phyloP scores from a whole-genome alignment of 495 filamentous ascomycete species.

The Penicillium goetzii region DNA sequence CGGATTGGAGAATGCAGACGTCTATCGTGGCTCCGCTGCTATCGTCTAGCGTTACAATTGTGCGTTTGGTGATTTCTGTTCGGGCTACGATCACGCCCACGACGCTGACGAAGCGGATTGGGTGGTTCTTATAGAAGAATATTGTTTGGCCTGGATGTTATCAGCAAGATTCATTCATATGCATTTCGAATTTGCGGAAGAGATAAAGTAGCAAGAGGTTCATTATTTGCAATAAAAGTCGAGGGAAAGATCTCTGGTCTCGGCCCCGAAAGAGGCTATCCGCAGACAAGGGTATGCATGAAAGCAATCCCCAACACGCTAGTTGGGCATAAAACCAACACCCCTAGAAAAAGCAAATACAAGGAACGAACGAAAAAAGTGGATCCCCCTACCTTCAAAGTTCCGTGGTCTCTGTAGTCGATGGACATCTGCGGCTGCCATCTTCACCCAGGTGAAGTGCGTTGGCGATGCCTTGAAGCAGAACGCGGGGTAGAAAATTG shows the following conservation, averaged over 20 bases:
- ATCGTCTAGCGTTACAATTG: slow-evolving; percentile 79
- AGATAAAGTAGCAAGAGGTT: not conserved
- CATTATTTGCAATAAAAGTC: not conserved
- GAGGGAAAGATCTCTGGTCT: not conserved
- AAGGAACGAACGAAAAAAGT: slow-evolving; percentile 10
- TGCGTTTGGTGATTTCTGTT: slow-evolving; percentile 62
- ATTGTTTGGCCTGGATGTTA: slow-evolving; percentile 62
- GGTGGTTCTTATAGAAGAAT: slow-evolving; percentile 85
- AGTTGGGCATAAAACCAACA: not conserved
- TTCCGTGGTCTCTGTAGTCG: slow-evolving; percentile 57
- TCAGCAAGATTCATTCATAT: not conserved
- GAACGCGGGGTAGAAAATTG: slow-evolving; percentile 76
- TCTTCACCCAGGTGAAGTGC: slow-evolving; percentile 78
- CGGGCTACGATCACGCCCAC: slow-evolving; percentile 77
- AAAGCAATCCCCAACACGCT: not conserved
- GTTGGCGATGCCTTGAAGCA: slow-evolving; percentile 86
- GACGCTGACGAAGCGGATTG: slow-evolving; percentile 81
- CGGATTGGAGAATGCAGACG: slow-evolving; percentile 40
- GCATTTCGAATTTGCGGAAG: not conserved
- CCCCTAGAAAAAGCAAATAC: slow-evolving; percentile 6
- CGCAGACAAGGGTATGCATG: not conserved
- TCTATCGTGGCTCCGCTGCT: slow-evolving; percentile 80
- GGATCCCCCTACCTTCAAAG: slow-evolving; percentile 63
- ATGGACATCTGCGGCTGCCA: slow-evolving; percentile 71
- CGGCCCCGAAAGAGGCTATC: not conserved